phyloP scores from a whole-genome alignment of 495 filamentous ascomycete species.

The Aspergillus sclerotiicarbonarius region DNA sequence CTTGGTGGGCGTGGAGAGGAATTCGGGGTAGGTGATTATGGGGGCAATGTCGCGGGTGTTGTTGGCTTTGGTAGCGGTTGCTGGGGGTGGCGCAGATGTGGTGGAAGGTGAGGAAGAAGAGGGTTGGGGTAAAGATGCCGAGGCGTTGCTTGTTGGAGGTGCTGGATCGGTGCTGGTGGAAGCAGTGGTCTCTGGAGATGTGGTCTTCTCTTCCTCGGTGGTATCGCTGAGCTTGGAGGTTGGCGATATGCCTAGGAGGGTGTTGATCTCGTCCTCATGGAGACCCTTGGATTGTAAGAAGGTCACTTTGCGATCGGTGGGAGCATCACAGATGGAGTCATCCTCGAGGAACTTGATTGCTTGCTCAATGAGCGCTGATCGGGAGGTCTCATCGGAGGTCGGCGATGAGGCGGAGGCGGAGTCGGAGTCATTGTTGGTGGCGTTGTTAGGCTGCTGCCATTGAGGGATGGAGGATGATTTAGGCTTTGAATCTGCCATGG shows the following conservation, averaged over 20 bases:
- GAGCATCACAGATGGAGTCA: slow-evolving; percentile 66
- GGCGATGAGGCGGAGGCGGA: slow-evolving; percentile 29
- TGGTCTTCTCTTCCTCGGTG: slow-evolving; percentile 20
- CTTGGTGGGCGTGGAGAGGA: slow-evolving; percentile 63
- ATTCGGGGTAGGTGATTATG: slow-evolving; percentile 98
- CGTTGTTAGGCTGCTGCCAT: slow-evolving; percentile 40
- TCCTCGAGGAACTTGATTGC: slow-evolving; percentile 79
- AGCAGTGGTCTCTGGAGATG: slow-evolving; percentile 16
- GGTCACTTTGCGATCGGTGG: slow-evolving; percentile 67
- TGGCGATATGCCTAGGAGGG: slow-evolving; percentile 54
- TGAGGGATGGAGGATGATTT: slow-evolving; percentile 43
- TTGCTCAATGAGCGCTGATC: slow-evolving; percentile 59
- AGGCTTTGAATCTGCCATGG: slow-evolving; percentile 40
- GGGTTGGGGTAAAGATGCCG: slow-evolving; percentile 4
- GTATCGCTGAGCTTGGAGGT: slow-evolving; percentile 34
- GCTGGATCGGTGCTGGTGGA: slow-evolving; percentile 13
- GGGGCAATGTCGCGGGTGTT: slow-evolving; percentile 60
- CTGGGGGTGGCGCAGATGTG: slow-evolving; percentile 14
- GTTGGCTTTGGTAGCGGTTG: slow-evolving; percentile 21
- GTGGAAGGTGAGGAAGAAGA: slow-evolving; percentile 17
- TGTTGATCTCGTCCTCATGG: slow-evolving; percentile 61
- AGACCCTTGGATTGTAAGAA: slow-evolving; percentile 84
- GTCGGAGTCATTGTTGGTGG: slow-evolving; percentile 15
- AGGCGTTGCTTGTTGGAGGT: slow-evolving; percentile 11
- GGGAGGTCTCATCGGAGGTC: slow-evolving; percentile 32